Conservation (phyloP, 73 alveolate species). For the Halteria grandinella region DNA sequence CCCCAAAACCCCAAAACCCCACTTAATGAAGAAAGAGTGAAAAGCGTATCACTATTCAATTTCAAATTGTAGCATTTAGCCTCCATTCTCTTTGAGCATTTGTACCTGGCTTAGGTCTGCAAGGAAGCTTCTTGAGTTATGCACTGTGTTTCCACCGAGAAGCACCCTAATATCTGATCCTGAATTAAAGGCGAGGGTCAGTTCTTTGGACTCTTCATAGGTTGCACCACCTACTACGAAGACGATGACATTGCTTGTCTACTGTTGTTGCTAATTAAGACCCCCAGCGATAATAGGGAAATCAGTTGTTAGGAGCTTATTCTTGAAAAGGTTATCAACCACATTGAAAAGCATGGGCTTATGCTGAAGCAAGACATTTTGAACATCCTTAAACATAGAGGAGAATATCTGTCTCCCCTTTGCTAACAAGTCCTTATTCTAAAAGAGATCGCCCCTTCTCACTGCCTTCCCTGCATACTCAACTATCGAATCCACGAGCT, state of each 20-base stretch:
- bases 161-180: constrained; percentile 55
- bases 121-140: constrained; percentile 78
- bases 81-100: background rate
- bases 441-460: constrained; percentile 83
- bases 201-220: constrained; percentile 88
- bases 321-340: constrained; percentile 73
- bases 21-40: background rate
- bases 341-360: constrained; percentile 73
- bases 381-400: constrained; percentile 72
- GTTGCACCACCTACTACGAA: constrained; percentile 95
- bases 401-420: constrained; percentile 65
- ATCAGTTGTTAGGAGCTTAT: constrained; percentile 70
- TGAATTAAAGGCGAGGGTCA: constrained; percentile 60
- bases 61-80: constrained; percentile 11
- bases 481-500: constrained; percentile 69
- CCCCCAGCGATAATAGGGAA: constrained; percentile 69
- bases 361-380: constrained; percentile 92
- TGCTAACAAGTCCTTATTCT: constrained; percentile 78
- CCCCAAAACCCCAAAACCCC: constrained; percentile 5
- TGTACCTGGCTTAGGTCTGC: constrained; percentile 70
- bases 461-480: constrained; percentile 82
- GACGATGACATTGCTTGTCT: constrained; percentile 76
- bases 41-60: constrained; percentile 5
- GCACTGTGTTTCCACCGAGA: constrained; percentile 89
- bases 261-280: constrained; percentile 54